Percentiles rank a stretch among this genome's conserved stretches.
These are phyloP conservation scores for Leptodontidium sp. DNA, from an alignment of 2,329 filamentous ascomycete species.

Conservation along the genomic window DNA sequence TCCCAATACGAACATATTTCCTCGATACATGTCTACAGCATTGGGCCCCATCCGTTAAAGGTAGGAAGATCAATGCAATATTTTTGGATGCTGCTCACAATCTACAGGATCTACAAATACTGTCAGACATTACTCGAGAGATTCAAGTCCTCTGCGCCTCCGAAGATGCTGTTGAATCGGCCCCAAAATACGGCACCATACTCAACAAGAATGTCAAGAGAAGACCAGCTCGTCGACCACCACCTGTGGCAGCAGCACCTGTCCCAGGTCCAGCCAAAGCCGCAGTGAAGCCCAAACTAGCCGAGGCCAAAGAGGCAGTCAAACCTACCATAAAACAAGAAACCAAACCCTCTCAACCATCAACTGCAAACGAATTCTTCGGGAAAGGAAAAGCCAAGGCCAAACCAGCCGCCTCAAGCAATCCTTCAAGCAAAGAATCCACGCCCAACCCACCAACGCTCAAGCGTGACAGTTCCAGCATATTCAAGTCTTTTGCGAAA, in stretches of 20 bases:
- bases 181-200: constrained; percentile 76
- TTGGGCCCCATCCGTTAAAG: constrained; percentile 75
- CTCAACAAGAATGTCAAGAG: constrained; percentile 72
- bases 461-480: constrained; percentile 68
- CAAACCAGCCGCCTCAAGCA: constrained; percentile 34
- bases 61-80: constrained; percentile 49
- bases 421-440: constrained; percentile 40
- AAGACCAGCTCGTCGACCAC: constrained; percentile 48
- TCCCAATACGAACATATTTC: constrained; percentile 74
- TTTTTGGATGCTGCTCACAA: constrained; percentile 7
- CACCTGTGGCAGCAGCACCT: constrained; percentile 47
- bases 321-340: constrained; percentile 33
- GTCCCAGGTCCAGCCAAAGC: constrained; percentile 36
- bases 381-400: constrained; percentile 47
- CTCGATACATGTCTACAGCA: constrained; percentile 87
- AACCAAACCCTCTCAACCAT: constrained; percentile 38
- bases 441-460: constrained; percentile 46
- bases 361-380: constrained; percentile 48
- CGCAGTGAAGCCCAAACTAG: constrained; percentile 30
- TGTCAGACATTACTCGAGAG: constrained; percentile 75
- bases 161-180: constrained; percentile 66
- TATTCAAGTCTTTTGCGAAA: constrained; percentile 85
- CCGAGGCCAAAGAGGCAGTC: constrained; percentile 26
- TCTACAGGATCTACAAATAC: constrained; percentile 66
- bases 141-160: constrained; percentile 62